Percentiles rank a stretch among this genome's conserved stretches.
Evolutionary conservation across 352 stramenopile species (phyloP).

Genomic region (Pythium graminicola): DNA sequence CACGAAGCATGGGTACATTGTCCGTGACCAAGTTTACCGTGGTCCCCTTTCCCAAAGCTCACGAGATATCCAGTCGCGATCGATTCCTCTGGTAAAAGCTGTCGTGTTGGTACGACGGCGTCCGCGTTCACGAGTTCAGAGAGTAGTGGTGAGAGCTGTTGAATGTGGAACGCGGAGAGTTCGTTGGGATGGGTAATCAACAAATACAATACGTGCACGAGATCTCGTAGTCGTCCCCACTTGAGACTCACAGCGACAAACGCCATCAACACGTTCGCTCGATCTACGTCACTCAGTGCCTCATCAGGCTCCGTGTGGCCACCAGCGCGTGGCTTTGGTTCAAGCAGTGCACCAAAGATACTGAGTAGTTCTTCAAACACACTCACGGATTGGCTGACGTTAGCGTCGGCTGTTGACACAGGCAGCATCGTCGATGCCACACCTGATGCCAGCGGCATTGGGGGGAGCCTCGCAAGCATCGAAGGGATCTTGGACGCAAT

Average conservation of each 20-base stretch:
- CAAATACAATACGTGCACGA: constrained; percentile 37
- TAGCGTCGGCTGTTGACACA: not conserved
- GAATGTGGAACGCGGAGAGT: constrained; percentile 20
- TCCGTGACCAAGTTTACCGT: constrained; percentile 76
- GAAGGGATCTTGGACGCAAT: constrained; percentile 49
- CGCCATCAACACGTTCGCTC: constrained; percentile 32
- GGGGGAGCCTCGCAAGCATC: constrained; percentile 46
- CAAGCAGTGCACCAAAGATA: constrained; percentile 52
- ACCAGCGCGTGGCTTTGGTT: constrained; percentile 35
- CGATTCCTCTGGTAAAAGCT: constrained; percentile 27
- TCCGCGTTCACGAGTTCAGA: constrained; percentile 31
- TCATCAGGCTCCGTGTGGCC: constrained; percentile 22
- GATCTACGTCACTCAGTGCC: constrained; percentile 18
- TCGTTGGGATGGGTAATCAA: constrained; percentile 28
- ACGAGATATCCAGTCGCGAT: constrained; percentile 44
- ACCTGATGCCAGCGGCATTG: constrained; percentile 48
- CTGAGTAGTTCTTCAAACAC: constrained; percentile 28
- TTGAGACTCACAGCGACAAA: constrained; percentile 67
- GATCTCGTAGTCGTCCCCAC: constrained; percentile 44
- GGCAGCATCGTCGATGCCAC: too few species aligned
- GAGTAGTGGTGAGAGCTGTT: constrained; percentile 31
- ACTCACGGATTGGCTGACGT: not conserved
- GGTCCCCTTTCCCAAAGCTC: constrained; percentile 81
- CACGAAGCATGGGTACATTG: constrained; percentile 60
- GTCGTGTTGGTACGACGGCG: constrained; percentile 19